Conservation (phyloP, 169 alveolate species). For the Ichthyophthirius multifiliis region DNA sequence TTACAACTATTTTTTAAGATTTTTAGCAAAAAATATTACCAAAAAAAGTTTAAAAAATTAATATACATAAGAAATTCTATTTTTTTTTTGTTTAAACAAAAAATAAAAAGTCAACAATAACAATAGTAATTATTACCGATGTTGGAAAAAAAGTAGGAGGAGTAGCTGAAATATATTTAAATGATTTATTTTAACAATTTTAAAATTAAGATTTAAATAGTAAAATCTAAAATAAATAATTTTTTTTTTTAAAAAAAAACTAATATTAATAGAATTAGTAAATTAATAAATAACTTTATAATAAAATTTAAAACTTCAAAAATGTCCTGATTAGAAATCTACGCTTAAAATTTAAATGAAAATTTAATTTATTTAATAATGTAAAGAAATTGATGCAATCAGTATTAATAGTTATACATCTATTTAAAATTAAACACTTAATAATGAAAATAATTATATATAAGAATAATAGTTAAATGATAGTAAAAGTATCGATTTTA, state of each 20-base stretch:
- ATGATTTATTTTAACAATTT: not conserved
- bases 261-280: not conserved
- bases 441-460: too few species aligned
- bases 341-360: not conserved
- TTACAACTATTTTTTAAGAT: not conserved
- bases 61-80: too few species aligned
- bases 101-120: not conserved
- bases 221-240: not conserved
- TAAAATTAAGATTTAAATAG: not conserved
- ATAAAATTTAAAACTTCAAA: not conserved
- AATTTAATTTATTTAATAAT: not conserved
- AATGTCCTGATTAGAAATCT: constrained; percentile 6
- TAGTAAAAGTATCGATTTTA: not conserved
- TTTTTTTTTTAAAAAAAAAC: not conserved
- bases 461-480: not conserved
- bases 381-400: not conserved
- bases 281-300: not conserved
- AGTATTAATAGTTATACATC: not conserved
- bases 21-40: not conserved
- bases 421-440: not conserved
- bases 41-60: not conserved
- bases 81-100: not conserved
- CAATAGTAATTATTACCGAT: not conserved
- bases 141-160: constrained; percentile 9
- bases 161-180: not conserved